These are phyloP conservation scores for Rubia peregrina DNA, from an alignment of 305 asterid species.

Conservation along the genomic window DNA sequence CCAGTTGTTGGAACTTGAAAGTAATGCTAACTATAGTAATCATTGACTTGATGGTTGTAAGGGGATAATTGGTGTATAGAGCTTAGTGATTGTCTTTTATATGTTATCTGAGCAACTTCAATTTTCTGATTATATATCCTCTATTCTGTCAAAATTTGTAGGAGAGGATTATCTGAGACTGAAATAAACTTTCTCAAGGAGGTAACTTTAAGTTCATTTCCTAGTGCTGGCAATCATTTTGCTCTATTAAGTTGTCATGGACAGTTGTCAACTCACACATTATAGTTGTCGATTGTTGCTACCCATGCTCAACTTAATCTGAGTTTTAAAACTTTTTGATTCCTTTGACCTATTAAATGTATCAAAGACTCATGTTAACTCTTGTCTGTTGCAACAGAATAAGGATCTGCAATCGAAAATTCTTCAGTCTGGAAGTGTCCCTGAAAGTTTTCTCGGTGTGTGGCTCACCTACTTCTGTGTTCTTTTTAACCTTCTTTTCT, in stretches of 20 bases:
- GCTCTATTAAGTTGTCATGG: constrained; percentile 13
- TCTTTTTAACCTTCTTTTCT: neutral
- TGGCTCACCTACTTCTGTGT: constrained; percentile 18
- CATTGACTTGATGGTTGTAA: neutral
- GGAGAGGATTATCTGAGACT: constrained; percentile 90
- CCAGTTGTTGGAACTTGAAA: neutral
- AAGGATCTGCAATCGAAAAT: constrained; percentile 72
- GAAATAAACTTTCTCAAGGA: constrained; percentile 76
- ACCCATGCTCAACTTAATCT: neutral
- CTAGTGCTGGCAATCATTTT: constrained; percentile 2
- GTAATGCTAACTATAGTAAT: neutral
- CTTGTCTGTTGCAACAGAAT: constrained; percentile 44
- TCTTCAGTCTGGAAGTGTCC: constrained; percentile 71
- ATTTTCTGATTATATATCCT: constrained; percentile 9
- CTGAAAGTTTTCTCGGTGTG: constrained; percentile 78
- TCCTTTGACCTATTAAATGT: neutral
- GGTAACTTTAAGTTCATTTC: constrained; percentile 39
- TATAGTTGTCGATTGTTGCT: neutral
- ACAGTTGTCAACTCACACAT: neutral
- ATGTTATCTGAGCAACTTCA: neutral
- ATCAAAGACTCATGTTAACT: constrained; percentile 9
- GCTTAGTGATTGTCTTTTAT: neutral
- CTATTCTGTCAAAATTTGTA: constrained; percentile 34
- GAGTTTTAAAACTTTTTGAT: neutral
- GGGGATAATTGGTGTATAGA: constrained; percentile 1